Base-by-base conservation (phyloP, 2,329 filamentous ascomycete genomes). In the Metarhizium robertsii region DNA sequence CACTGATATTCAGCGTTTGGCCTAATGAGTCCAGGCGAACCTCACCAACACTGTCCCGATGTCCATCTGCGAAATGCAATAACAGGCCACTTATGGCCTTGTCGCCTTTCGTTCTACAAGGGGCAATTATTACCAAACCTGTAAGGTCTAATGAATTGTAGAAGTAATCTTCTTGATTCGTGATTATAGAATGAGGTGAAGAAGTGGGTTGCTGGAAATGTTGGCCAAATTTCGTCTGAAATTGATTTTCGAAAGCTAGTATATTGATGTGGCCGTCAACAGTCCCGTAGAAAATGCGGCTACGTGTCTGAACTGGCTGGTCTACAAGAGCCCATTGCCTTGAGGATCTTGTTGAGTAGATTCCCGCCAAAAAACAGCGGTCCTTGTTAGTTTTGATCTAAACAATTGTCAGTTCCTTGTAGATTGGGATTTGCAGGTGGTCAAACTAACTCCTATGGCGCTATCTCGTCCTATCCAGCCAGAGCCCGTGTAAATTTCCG, bases 41-140 rank as follows among this genome's bases (percentile, higher is more conserved):
- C 29, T 53, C 38, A 20, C 51, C 51, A 18, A 53, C 51, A 47
- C 51, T 53, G 4, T 53, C 51, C 25, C 51, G 40, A 30, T 53
- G 42, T 8, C 42, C 51, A 25, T 46, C 38, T 32, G 34, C 38
- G 18, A 53, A 53, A 46, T 32, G 10, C 10, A 53, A 25, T 20
- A 53, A 29, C 38, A 53, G 42, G 16, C 51, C 51, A 36, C 6
- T 47, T 4, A 53, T 13, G 42, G 16, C 18, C 7, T 16, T 30
- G 5, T 16, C 6, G 20, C 13, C 45, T n/a, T 47, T 30, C 18
- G 42, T 47, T 29, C 45, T 30, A 47, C 45, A 47, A 30, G 18
- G 25, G 13, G 45, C 13, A 29, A 47, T 47, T 3, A 36, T n/a
- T 46, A 30, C 13, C n/a, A 45, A 46, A 32, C 40, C 51, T 47